A percentile compares a stretch with the other conserved stretches of the same genome.
phyloP scores from a whole-genome alignment of 2,329 filamentous ascomycete genomes.

The Magnaporthiopsis poae region DNA sequence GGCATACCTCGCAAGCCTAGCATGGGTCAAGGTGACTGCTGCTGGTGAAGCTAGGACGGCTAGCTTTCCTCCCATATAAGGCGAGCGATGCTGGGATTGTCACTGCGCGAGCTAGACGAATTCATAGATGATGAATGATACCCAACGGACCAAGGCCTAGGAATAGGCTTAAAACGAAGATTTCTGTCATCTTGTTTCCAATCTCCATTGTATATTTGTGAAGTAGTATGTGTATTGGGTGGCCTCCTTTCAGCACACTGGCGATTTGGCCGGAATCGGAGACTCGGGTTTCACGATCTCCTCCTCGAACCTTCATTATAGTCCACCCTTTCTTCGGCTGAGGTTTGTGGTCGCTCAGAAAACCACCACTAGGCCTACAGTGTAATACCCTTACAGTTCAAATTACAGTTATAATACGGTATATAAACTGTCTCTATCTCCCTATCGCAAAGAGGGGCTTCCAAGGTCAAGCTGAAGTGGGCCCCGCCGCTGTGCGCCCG shows the following conservation, averaged over 20 bases:
- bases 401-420: background rate
- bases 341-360: background rate
- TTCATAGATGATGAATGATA: conserved; percentile 4
- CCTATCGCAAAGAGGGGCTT: conserved; percentile 9
- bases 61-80: conserved; percentile 61
- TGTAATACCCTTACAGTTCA: background rate
- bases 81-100: background rate
- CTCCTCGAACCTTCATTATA: background rate
- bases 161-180: background rate
- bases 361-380: background rate
- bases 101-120: background rate
- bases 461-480: background rate
- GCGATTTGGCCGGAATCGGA: background rate
- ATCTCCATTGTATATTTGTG: background rate
- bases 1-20: conserved; percentile 65
- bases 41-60: conserved; percentile 57
- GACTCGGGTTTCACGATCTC: too few species aligned
- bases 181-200: background rate
- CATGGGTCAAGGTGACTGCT: conserved; percentile 65
- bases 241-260: background rate
- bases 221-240: background rate
- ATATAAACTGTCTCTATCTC: background rate
- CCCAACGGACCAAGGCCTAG: background rate
- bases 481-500: background rate
- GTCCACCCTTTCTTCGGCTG: background rate